phyloP scores from a whole-genome alignment of 768 basidiomycete genomes.

The Cystobasidium tubakii region DNA sequence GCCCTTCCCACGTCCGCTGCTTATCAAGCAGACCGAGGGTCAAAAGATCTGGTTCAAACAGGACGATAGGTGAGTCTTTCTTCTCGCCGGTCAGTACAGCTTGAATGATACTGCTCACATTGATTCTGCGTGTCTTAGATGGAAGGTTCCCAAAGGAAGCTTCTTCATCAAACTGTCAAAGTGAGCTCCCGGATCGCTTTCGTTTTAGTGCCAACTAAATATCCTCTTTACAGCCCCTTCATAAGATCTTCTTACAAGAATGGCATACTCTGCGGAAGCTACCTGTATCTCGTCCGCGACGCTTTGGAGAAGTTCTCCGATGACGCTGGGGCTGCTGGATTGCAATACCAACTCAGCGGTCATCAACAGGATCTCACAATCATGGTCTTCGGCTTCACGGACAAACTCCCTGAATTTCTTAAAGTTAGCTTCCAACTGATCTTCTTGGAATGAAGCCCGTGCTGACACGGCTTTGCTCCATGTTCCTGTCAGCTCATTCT shows the following conservation, averaged over 20 bases:
- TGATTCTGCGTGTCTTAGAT: too few relatives aligned
- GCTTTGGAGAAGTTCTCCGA: slow-evolving; percentile 80
- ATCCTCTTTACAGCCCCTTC: slow-evolving; percentile 50
- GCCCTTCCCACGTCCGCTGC: slow-evolving; percentile 56
- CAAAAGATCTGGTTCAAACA: slow-evolving; percentile 89
- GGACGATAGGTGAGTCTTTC: slow-evolving; percentile 60
- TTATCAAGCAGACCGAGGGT: slow-evolving; percentile 66
- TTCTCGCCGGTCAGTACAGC: neutral
- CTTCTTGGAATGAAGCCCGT: too few relatives aligned
- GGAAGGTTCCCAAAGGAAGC: slow-evolving; percentile 84
- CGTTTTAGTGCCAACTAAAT: too few relatives aligned
- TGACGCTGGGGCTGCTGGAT: slow-evolving; percentile 78
- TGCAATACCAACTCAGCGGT: slow-evolving; percentile 47
- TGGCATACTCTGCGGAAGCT: slow-evolving; percentile 49
- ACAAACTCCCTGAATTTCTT: neutral
- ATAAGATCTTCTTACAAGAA: slow-evolving; percentile 57
- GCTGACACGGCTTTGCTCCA: too few relatives aligned
- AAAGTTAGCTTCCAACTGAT: too few relatives aligned
- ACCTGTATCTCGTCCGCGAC: slow-evolving; percentile 74
- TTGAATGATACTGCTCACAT: too few relatives aligned
- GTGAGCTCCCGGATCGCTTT: slow-evolving; percentile 53
- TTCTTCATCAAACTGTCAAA: slow-evolving; percentile 68
- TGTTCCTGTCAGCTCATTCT: slow-evolving; percentile 11
- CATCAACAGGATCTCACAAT: neutral
- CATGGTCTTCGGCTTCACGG: neutral